Conservation (phyloP, 805 yeast species). For the Ogataea henricii region DNA sequence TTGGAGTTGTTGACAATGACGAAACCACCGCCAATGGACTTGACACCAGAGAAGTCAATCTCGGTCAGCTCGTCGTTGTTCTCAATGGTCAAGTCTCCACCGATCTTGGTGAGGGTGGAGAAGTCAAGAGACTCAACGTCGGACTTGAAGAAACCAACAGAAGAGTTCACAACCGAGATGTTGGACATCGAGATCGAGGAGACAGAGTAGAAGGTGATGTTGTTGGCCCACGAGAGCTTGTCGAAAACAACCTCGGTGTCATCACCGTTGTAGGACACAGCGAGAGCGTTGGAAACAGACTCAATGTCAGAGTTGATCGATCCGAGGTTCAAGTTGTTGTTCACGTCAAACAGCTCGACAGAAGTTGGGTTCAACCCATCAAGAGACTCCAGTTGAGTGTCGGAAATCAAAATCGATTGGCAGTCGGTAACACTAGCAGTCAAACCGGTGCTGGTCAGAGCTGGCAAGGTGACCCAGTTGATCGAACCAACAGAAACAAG, state of each 20-base stretch:
- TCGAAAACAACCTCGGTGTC: constrained; percentile 69
- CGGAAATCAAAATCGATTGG: constrained; percentile 67
- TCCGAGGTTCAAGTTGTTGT: constrained; percentile 84
- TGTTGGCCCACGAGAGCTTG: constrained; percentile 80
- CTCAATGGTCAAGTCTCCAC: constrained; percentile 77
- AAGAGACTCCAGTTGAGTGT: constrained; percentile 68
- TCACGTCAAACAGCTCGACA: constrained; percentile 68
- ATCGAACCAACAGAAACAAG: constrained; percentile 82
- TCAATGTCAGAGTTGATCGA: constrained; percentile 71
- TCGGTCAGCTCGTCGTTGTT: constrained; percentile 73
- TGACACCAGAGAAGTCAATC: constrained; percentile 68
- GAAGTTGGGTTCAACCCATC: constrained; percentile 58
- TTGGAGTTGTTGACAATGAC: constrained; percentile 81
- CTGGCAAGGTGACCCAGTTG: constrained; percentile 82
- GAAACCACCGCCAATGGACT: constrained; percentile 90
- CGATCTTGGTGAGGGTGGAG: constrained; percentile 60
- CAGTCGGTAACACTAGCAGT: constrained; percentile 71
- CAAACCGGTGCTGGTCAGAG: constrained; percentile 70
- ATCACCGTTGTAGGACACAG: constrained; percentile 84
- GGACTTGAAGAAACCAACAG: constrained; percentile 79
- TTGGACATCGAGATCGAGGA: constrained; percentile 68
- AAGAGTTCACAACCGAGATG: constrained; percentile 74
- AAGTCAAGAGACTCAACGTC: constrained; percentile 57
- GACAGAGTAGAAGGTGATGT: constrained; percentile 82
- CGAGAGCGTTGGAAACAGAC: constrained; percentile 71